These are phyloP conservation scores for Exidia glandulosa DNA, from an alignment of 768 basidiomycete species.

Conservation along the genomic window DNA sequence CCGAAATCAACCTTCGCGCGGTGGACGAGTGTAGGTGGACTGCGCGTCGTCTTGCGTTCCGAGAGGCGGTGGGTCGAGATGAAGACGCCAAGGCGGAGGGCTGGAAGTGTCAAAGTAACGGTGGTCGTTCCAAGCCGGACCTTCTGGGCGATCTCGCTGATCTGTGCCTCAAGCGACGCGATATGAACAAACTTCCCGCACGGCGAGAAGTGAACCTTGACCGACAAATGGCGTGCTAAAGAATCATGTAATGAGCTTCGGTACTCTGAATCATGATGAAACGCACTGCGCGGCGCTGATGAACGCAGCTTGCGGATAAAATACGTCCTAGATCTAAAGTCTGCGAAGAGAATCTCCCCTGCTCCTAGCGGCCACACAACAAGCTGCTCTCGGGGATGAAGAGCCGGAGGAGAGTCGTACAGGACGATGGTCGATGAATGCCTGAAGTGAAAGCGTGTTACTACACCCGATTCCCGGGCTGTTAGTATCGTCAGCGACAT, in stretches of 20 bases:
- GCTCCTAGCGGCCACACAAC: constrained; percentile 20
- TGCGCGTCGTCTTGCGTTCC: not conserved
- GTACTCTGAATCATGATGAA: not conserved
- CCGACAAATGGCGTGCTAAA: constrained; percentile 16
- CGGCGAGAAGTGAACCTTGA: constrained; percentile 18
- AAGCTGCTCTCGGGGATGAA: constrained; percentile 17
- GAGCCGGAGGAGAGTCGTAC: constrained; percentile 17
- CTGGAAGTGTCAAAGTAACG: not conserved
- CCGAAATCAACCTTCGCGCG: not conserved
- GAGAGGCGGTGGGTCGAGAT: not conserved
- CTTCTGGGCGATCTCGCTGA: not conserved
- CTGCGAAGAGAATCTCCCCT: constrained; percentile 19
- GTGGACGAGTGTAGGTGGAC: constrained; percentile 1
- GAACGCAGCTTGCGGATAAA: constrained; percentile 17
- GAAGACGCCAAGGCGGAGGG: not conserved
- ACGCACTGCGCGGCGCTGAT: constrained; percentile 17
- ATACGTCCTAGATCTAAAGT: constrained; percentile 16
- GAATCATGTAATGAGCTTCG: not conserved
- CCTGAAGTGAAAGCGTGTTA: constrained; percentile 10
- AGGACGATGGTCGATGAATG: constrained; percentile 11
- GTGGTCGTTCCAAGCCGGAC: not conserved
- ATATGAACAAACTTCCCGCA: constrained; percentile 17
- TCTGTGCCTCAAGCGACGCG: constrained; percentile 17
- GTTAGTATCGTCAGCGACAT: no score
- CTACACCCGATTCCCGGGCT: no score